Evolutionary conservation across 768 basidiomycete genomes (phyloP), one percentile per base, ranked within the genome.

Genomic region (Chalciporus sphaerocephalus): DNA sequence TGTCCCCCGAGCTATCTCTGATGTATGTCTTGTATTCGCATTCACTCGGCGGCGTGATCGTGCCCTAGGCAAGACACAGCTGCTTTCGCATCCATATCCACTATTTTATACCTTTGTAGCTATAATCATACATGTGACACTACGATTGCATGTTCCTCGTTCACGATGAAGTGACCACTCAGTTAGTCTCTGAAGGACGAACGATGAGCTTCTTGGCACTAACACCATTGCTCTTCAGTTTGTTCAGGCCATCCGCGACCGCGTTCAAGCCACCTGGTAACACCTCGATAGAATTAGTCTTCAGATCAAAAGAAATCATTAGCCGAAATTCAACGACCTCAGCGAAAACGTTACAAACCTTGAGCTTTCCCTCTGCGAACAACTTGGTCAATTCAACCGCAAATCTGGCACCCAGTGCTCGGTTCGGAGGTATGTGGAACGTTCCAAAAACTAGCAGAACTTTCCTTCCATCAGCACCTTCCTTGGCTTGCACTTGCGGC

Each of bases 121-220:
- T 34, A 24, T 47, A 43, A 42, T 20, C 32, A 7, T 39, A n/a
- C 18, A 13, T 41, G 18, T 25, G 7, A 32, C 9, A 32, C 4
- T 32, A 32, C n/a, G n/a, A n/a, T n/a, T n/a, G 15, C 6, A 32
- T 5, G 24, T 15, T 32, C 15, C 6, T n/a, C 6, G 15, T 32
- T 54, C 38, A 46, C 51, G 4, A 24, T 33, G 2, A 48, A 52
- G 27, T 42, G 61, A 2, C 58, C 62, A 6, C 75, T 52, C 12
- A 74, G 38, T 54, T 73, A 7, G 52, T 56, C 44, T 56, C 54
- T 17, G 34, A 30, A 25, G 43, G 53, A 38, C 41, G 64, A 5
- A 59, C 66, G 7, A 76, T 60, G 10, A 74, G 45, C 56, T 74
- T 75, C 33, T 58, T 58, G 1, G 63, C 73, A 20, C 72, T 74